phyloP scores from a whole-genome alignment of 1,139 yeast species.

The Debaryomyces subglobosus region DNA sequence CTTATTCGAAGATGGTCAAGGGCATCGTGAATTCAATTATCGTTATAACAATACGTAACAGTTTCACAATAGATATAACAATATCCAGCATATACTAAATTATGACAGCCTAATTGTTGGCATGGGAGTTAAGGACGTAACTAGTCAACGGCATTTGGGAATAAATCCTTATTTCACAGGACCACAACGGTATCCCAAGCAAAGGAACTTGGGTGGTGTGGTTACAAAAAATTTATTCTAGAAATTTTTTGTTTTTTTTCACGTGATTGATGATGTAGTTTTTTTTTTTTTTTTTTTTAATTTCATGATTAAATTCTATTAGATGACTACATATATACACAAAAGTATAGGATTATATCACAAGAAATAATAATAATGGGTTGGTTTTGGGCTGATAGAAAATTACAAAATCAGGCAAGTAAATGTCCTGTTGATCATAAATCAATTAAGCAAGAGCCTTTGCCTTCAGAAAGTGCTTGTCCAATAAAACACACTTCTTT shows the following conservation, averaged over 20 bases:
- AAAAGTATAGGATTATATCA: not conserved
- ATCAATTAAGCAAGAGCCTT: slow-evolving; percentile 1
- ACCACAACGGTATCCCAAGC: not conserved
- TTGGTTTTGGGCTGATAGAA: slow-evolving; percentile 74
- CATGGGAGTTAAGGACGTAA: not conserved
- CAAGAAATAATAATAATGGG: slow-evolving; percentile 53
- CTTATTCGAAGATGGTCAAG: not conserved
- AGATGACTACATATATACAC: slow-evolving; percentile 1
- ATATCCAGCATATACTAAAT: not conserved
- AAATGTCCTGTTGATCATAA: slow-evolving; percentile 39
- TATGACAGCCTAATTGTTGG: not conserved
- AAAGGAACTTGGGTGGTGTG: not conserved
- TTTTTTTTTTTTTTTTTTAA: slow-evolving; percentile 2
- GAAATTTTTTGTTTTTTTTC: not conserved
- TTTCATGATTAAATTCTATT: not conserved
- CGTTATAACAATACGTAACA: not conserved
- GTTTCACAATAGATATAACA: not conserved
- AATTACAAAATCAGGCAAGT: slow-evolving; percentile 7
- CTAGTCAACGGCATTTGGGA: not conserved
- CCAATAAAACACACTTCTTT: slow-evolving; percentile 4
- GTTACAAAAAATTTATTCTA: not conserved
- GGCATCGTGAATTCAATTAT: not conserved
- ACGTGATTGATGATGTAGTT: slow-evolving; percentile 1
- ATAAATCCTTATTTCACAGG: not conserved
- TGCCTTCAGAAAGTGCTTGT: slow-evolving; percentile 7